A percentile compares a stretch with the other conserved stretches of the same genome.
Evolutionary conservation across 768 basidiomycete genomes (phyloP).

Genomic region (Agrocybe chaxingu): DNA sequence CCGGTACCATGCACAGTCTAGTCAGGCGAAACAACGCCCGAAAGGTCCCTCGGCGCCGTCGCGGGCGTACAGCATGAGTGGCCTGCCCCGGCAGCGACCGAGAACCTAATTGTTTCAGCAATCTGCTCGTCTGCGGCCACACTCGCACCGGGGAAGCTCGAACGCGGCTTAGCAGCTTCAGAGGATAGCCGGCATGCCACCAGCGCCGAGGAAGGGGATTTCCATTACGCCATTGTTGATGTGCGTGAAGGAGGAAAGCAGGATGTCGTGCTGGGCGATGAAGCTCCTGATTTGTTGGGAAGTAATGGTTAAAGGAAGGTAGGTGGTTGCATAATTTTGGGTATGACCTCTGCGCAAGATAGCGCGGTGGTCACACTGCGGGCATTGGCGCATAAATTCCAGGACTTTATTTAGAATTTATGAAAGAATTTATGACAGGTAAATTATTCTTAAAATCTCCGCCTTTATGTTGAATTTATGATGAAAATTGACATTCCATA

Average conservation of each 20-base stretch:
- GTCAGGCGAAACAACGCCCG: constrained; percentile 7
- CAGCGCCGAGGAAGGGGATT: constrained; percentile 6
- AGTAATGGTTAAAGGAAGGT: constrained; percentile 7
- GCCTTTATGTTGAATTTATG: too few relatives aligned
- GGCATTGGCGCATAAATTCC: too few relatives aligned
- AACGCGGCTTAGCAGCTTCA: too few relatives aligned
- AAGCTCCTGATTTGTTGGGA: constrained; percentile 4
- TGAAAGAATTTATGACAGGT: too few relatives aligned
- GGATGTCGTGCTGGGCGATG: constrained; percentile 4
- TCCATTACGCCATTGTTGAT: constrained; percentile 7
- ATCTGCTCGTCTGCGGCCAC: constrained; percentile 4
- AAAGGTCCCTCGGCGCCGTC: constrained; percentile 4
- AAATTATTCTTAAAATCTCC: too few relatives aligned
- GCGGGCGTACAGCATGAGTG: constrained; percentile 6
- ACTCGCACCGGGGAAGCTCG: constrained; percentile 1
- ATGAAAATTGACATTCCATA: too few relatives aligned
- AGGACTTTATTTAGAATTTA: too few relatives aligned
- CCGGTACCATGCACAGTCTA: constrained; percentile 10
- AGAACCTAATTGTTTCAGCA: neutral
- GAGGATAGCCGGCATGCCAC: constrained; percentile 1
- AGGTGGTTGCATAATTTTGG: constrained; percentile 5
- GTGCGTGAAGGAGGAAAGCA: constrained; percentile 3
- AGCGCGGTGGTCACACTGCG: neutral
- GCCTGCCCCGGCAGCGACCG: neutral
- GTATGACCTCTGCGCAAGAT: constrained; percentile 3